Percentiles rank a stretch among this genome's conserved stretches.
Evolutionary conservation across 345 rosid genomes (phyloP).

Genomic region (Syzygium jambos): DNA sequence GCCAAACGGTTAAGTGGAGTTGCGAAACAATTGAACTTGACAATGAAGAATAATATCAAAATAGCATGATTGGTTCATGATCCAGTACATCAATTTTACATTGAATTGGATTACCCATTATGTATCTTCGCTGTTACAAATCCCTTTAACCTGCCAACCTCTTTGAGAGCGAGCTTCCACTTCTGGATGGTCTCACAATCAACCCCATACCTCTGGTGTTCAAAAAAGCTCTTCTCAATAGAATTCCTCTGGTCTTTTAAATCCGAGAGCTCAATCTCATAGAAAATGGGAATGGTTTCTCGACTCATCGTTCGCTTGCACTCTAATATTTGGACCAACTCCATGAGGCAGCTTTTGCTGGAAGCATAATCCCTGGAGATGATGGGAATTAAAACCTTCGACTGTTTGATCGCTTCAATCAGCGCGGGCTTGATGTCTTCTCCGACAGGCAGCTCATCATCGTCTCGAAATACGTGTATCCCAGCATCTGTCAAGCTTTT

Average conservation of each 20-base stretch:
- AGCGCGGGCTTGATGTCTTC: background rate
- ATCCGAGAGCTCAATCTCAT: background rate
- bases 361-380: background rate
- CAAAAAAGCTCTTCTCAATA: background rate
- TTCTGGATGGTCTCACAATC: background rate
- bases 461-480: background rate
- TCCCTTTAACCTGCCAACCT: background rate
- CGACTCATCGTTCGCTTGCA: background rate
- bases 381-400: background rate
- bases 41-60: background rate
- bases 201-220: background rate
- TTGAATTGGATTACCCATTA: background rate
- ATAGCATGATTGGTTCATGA: background rate
- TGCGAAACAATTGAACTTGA: background rate
- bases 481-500: background rate
- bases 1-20: background rate
- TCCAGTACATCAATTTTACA: background rate
- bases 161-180: background rate
- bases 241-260: background rate
- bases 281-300: background rate
- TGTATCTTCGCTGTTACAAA: background rate
- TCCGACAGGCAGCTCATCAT: background rate
- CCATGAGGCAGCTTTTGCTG: background rate
- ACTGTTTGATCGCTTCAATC: background rate
- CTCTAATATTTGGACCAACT: background rate